Conservation (phyloP, 2,329 filamentous ascomycete species). For the Immersiporthe knoxdaviesiana region DNA sequence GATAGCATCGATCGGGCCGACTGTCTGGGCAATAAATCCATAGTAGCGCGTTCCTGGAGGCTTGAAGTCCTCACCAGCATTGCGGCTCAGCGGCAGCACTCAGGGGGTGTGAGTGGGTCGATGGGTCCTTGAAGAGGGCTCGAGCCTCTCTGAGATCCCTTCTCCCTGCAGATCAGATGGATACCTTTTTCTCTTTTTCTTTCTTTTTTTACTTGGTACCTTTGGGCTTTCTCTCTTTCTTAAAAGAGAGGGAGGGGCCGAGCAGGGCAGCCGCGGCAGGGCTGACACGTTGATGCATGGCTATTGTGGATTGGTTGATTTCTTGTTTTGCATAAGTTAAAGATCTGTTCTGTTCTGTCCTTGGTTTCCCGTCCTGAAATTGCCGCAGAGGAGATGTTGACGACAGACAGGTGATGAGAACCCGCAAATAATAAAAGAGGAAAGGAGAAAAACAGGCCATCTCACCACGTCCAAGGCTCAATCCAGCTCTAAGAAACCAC, state of each 20-base stretch:
- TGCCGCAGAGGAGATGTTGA: neutral
- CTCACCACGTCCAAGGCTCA: neutral
- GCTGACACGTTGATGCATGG: neutral
- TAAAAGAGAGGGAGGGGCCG: neutral
- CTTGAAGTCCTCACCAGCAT: conserved; percentile 17
- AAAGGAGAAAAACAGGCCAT: neutral
- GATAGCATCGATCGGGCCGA: neutral
- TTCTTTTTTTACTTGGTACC: too few relatives aligned
- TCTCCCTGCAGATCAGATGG: conserved; percentile 20
- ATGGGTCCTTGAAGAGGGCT: conserved; percentile 25
- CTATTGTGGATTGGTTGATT: neutral
- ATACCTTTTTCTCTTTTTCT: neutral
- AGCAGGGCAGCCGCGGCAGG: neutral
- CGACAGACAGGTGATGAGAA: too few relatives aligned
- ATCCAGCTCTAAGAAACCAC: neutral
- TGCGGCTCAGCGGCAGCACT: conserved; percentile 27
- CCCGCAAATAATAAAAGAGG: too few relatives aligned
- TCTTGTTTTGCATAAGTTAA: neutral
- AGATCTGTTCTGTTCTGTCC: neutral
- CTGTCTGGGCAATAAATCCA: neutral
- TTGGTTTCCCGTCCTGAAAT: neutral
- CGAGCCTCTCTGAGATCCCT: conserved; percentile 21
- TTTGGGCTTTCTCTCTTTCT: neutral
- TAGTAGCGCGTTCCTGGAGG: neutral
- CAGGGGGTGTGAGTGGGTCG: conserved; percentile 25